Evolutionary conservation across 2,329 filamentous ascomycete genomes (phyloP), one percentile per base, ranked within the genome.

Genomic region (Colletotrichum spinosum): DNA sequence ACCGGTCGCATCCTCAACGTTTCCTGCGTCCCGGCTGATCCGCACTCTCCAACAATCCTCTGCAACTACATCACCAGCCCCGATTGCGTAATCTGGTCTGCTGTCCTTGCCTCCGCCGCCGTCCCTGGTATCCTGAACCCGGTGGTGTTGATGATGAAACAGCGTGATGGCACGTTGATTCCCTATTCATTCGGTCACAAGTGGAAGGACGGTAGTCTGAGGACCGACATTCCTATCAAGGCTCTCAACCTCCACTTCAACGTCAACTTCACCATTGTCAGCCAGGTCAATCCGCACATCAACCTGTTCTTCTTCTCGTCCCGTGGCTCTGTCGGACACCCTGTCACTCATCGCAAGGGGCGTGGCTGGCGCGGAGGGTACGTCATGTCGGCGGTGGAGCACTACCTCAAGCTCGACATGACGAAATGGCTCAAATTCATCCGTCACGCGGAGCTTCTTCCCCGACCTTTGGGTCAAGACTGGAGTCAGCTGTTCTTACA

Each of bases 271-370:
- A 95, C 92, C 69, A 94, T 99, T 69, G 96, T 90, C 71, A 86
- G 84, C 70, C 87, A 94, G 80, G 95, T 97, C 53, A 99, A 99
- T 76, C 96, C 96, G 2, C 96, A 99, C 76, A 95, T 99, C 78
- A 98, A 97, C 73, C 89, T 98, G 35, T 99, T 99, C 84, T 98
- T 99, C 86, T 99, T 98, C 83, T 96, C 92, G 37, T 97, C 94
- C 1, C 88, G 96, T 38, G 96, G 96, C 11, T 91, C 92, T 0
- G 95, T 98, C 9, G 96, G 96, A 6, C 90, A 93, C 56, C 96
- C 96, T 9, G 96, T 98, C 15, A 97, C 94, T 0, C 96, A 99
- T 77, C 92, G 96, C 59, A 91, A 91, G 71, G 96, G 96, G 6
- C 91, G 94, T 51, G 96, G 96, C 60, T 99, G 96, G 96, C 90